Percentiles rank a stretch among this genome's conserved stretches.
phyloP scores from a whole-genome alignment of 202 grass and related monocot species.

The Schoenoplectus triqueter region DNA sequence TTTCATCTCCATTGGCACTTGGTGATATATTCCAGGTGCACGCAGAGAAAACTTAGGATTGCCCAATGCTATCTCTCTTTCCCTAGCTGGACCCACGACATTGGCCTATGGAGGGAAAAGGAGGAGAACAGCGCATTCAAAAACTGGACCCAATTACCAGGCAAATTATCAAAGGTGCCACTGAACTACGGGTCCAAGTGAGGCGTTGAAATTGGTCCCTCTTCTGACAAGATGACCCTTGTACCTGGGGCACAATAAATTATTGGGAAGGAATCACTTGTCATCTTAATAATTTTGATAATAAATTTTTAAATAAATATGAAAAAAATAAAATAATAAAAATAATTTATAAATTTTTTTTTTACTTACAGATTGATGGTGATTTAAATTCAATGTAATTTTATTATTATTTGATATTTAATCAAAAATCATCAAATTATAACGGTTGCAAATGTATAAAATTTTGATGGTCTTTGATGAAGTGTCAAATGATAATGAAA shows the following conservation, averaged over 20 bases:
- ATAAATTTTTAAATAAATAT: too few relatives aligned
- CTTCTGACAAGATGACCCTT: neutral
- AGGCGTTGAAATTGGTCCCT: neutral
- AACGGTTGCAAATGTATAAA: too few relatives aligned
- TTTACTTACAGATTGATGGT: too few relatives aligned
- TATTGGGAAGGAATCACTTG: too few relatives aligned
- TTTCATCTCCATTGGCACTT: neutral
- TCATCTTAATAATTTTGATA: too few relatives aligned
- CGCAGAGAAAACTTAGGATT: neutral
- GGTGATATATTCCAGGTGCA: neutral
- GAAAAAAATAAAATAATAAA: too few relatives aligned
- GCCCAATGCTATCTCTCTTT: slow-evolving; percentile 36
- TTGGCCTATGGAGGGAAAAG: slow-evolving; percentile 32
- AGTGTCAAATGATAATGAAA: too few relatives aligned
- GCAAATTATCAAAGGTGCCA: slow-evolving; percentile 33
- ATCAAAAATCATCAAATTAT: too few relatives aligned
- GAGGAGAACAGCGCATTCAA: slow-evolving; percentile 18
- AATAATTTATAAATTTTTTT: too few relatives aligned
- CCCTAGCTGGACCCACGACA: slow-evolving; percentile 30
- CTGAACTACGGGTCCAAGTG: slow-evolving; percentile 18
- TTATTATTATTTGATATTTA: too few relatives aligned
- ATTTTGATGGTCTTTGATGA: too few relatives aligned
- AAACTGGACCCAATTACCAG: slow-evolving; percentile 33
- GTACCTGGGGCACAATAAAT: neutral
- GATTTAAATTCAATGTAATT: too few relatives aligned